Base-by-base conservation (phyloP, 345 rosid genomes). In the Citrus reticulata region DNA sequence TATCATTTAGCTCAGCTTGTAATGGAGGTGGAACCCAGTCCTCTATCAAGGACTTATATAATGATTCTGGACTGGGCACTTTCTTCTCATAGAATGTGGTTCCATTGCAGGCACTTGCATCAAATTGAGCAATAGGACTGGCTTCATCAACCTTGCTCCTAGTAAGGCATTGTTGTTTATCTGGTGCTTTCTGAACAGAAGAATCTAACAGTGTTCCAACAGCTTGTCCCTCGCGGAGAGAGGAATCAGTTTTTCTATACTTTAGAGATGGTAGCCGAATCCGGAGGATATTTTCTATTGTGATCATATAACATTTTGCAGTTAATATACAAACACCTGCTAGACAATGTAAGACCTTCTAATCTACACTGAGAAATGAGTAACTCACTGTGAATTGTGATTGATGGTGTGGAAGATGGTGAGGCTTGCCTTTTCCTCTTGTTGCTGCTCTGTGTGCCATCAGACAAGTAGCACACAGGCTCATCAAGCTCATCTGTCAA, bases 401-500 rank as follows among this genome's bases (percentile, higher is more conserved):
- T 81, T 30, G 68, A 68, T 16, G 40, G 68, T 32, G n/a, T 32
- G 39, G 17, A 11, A 25, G 65, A 74, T 0, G 84, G 72, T 51
- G 82, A 24, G 9, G 35, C 11, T 0, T 70, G 70, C 68, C 74
- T 68, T 70, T 79, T 88, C 55, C 86, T 82, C 82, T 87, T 85
- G 57, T 85, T 88, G 63, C 85, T 77, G 80, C 84, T 86, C 60
- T 85, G 83, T 17, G 79, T 84, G 16, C 88, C 86, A 64, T 90
- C 93, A 24, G 91, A 86, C 13, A 84, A 25, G 61, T 81, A 84
- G 4, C 87, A 83, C 30, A 85, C 82, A 22, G 94, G 91, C 27
- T 74, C 86, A 10, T 80, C 89, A 68, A 87, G 90, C 68, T 95
- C 98, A 77, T 89, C 88, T 0, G 95, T 87, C 61, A 93, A 76